phyloP scores from a whole-genome alignment of 441 rosid species.

The Gossypium schwendimanii region DNA sequence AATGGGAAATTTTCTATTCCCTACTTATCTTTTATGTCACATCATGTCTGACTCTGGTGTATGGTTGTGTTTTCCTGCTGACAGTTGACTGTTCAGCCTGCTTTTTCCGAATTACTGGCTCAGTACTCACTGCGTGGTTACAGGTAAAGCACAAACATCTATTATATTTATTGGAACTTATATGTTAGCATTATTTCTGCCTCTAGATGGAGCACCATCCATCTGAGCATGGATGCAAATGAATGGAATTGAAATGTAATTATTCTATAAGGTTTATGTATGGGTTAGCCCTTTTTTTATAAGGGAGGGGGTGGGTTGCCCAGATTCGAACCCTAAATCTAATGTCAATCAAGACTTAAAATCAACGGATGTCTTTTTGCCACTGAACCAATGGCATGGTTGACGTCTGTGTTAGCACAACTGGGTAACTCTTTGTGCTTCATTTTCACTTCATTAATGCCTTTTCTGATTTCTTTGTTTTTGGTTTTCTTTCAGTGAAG shows the following conservation, averaged over 20 bases:
- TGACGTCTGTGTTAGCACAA: neutral
- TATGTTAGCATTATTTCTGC: neutral
- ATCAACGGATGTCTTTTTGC: too few relatives aligned
- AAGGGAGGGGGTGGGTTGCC: too few relatives aligned
- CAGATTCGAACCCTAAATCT: too few relatives aligned
- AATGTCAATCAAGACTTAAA: too few relatives aligned
- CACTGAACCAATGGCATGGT: too few relatives aligned
- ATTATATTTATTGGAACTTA: conserved; percentile 13
- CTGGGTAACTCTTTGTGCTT: neutral
- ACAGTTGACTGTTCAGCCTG: conserved; percentile 68
- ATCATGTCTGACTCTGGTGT: conserved; percentile 14
- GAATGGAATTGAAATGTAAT: neutral
- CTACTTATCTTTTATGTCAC: neutral
- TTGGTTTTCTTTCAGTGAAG: conserved; percentile 49
- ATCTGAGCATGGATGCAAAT: neutral
- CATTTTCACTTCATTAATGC: neutral
- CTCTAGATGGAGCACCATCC: conserved; percentile 5
- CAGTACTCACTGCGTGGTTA: conserved; percentile 64
- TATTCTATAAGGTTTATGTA: neutral
- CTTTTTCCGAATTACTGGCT: conserved; percentile 65
- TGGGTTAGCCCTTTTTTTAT: neutral
- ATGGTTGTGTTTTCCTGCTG: conserved; percentile 23
- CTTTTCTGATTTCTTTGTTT: conserved; percentile 1
- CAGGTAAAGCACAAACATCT: conserved; percentile 42
- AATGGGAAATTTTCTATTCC: neutral